Base-by-base conservation (phyloP, 2,329 filamentous ascomycete species). In the Cladorrhinum sp. region DNA sequence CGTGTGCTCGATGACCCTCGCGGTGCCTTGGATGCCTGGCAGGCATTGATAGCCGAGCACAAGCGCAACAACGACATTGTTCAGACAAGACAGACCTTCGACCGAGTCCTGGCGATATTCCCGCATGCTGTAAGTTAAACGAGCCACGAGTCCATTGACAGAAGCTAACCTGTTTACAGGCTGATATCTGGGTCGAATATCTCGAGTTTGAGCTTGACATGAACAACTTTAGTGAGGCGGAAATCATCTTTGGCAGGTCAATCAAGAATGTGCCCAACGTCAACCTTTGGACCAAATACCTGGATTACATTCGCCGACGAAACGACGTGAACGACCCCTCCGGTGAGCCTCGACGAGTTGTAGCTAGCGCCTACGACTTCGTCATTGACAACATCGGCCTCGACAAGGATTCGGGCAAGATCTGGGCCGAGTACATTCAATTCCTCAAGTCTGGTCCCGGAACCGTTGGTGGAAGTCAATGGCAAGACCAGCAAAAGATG, bases 401-500 rank as follows among this genome's bases (percentile, higher is more conserved):
- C 68, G 95, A 99, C 75, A 90, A 92, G 70, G 92, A 96, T 70
- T 89, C 93, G 10, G 94, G 92, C 36, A 85, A 83, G 65, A 88
- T 99, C 60, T 99, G 95, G 95, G 86, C 89, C 62, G 95, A 99
- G 67, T 98, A 98, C 70, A 88, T 99, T 63, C 87, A 95, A 67
- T 97, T 99, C 72, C 86, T 98, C 74, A 93, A 92, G 72, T 90
- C 86, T 42, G 91, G 90, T 0, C 95, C 95, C 1, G 95, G 95
- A 5, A 86, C 86, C 61, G 85, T 95, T 61, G 94, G 93, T 24
- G 95, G 94, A 49, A 88, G 82, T 61, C 88, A 86, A 61, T 99
- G 95, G 96, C 93, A 98, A 75, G 95, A 98, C 72, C 90, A 94
- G 76, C 95, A 98, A 73, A 99, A 99, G 80, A 96, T 96, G 89